These are phyloP conservation scores for Chaetomidium leptoderma DNA, from an alignment of 495 filamentous ascomycete genomes.

Conservation along the genomic window DNA sequence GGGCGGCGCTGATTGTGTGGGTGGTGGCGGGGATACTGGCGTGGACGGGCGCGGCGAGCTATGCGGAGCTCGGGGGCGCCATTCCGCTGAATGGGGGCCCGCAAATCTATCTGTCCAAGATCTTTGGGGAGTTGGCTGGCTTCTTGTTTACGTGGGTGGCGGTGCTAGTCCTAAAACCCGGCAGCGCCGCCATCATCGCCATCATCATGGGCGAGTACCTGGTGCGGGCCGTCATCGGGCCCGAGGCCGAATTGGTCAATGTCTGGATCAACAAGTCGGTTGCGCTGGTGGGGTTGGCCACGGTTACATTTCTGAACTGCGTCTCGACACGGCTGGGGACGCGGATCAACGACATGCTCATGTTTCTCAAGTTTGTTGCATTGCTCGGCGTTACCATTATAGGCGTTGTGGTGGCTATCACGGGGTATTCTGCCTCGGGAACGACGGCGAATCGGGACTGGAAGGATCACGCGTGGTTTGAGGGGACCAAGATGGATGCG, in stretches of 20 bases:
- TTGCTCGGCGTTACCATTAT: conserved; percentile 81
- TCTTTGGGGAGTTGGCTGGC: conserved; percentile 86
- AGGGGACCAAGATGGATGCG: conserved; percentile 71
- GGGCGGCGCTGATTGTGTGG: conserved; percentile 88
- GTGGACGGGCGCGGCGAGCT: conserved; percentile 95
- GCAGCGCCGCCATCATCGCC: conserved; percentile 86
- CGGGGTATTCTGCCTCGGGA: conserved; percentile 73
- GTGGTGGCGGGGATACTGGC: conserved; percentile 81
- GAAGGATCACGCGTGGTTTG: conserved; percentile 85
- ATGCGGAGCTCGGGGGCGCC: conserved; percentile 91
- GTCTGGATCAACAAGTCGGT: conserved; percentile 89
- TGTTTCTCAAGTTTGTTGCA: conserved; percentile 95
- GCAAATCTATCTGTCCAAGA: conserved; percentile 90
- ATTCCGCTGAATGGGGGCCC: conserved; percentile 94
- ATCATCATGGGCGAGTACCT: conserved; percentile 98
- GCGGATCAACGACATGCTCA: conserved; percentile 78
- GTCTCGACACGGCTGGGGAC: conserved; percentile 84
- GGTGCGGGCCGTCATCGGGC: conserved; percentile 76
- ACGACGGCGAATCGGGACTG: conserved; percentile 72
- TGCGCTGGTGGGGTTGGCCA: conserved; percentile 67
- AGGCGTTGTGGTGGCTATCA: conserved; percentile 84
- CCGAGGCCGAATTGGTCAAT: conserved; percentile 69
- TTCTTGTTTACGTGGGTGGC: conserved; percentile 97
- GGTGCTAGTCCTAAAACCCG: conserved; percentile 89
- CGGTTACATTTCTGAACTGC: conserved; percentile 82